phyloP scores from a whole-genome alignment of 2,329 filamentous ascomycete species.

The Macrophomina tecta region DNA sequence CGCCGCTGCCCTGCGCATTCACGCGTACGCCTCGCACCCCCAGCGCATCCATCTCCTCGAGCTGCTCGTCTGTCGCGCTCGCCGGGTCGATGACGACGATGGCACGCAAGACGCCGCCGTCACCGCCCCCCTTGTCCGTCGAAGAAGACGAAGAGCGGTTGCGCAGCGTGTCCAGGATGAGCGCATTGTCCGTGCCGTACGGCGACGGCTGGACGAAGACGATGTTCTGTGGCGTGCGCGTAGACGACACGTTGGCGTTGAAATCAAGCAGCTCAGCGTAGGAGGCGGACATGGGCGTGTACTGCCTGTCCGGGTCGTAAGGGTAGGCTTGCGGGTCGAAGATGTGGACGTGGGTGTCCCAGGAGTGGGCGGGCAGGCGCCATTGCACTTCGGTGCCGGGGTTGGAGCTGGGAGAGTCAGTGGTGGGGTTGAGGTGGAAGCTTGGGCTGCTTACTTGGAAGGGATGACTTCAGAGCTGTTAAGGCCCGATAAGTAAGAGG shows the following conservation, averaged over 20 bases:
- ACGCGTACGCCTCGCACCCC: constrained; percentile 2
- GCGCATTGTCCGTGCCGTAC: constrained; percentile 3
- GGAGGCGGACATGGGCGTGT: not conserved
- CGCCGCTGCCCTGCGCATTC: not conserved
- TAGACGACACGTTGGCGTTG: not conserved
- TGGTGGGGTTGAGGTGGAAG: no score
- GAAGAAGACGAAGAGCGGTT: not conserved
- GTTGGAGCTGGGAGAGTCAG: no score
- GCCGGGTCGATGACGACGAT: constrained; percentile 2
- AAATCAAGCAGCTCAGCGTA: not conserved
- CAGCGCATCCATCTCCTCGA: not conserved
- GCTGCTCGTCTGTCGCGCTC: not conserved
- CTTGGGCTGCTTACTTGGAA: no score
- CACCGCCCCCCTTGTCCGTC: not conserved
- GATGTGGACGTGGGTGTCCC: constrained; percentile 7
- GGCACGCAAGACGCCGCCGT: not conserved
- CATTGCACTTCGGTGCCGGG: not conserved
- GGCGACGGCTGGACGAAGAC: constrained; percentile 6
- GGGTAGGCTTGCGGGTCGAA: not conserved
- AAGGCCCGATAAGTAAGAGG: no score
- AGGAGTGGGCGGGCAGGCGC: not conserved
- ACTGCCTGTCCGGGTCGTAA: not conserved
- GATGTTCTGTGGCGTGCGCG: not conserved
- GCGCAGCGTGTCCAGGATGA: not conserved
- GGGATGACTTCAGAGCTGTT: no score